Base-by-base conservation (phyloP, 2,329 filamentous ascomycete species). In the Neonectria sp. region DNA sequence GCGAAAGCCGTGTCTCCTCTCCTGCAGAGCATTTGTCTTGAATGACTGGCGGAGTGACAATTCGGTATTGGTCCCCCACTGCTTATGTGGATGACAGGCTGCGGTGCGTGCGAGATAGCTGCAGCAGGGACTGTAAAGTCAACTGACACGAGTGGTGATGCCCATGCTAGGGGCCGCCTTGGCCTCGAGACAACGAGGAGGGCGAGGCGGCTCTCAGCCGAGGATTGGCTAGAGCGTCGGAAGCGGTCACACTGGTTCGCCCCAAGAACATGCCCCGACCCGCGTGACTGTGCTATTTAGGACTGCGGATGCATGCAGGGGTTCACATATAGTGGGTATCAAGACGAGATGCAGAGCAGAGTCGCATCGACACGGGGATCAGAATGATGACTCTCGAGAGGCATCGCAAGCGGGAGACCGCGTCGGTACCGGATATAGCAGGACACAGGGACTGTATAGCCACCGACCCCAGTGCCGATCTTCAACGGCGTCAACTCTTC, bases 281-380 rank as follows among this genome's bases (percentile, higher is more conserved):
- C 43, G 63, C 63, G 57, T 65, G 57, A 62, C 60, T 71, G 64
- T 74, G 59, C 46, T 48, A 62, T 68, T 68, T 37, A 43, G 46
- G 43, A 61, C 55, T 49, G 33, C 68, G 64, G 66, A 27, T 63
- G 57, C 55, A n/a, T 63, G 64, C 58, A 70, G 68, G 61, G 43
- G 31, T 40, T 64, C 53, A 63, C 35, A 60, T 55, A 37, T 12
- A 65, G 51, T 48, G 46, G 53, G 59, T 11, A 45, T 55, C 53
- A 17, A 65, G 49, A 51, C 53, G 56, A 63, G 25, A 35, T 33
- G 60, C 45, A 57, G 37, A 53, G 40, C 17, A 35, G 33, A 45
- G 17, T 58, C 48, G 12, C 27, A 27, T 27, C 53, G 31, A 37
- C 48, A 25, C 24, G 11, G 31, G 21, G 15, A 25, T 40, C 31